Conservation (phyloP, 1,284 basidiomycete genomes). For the Puccinia triticina region DNA sequence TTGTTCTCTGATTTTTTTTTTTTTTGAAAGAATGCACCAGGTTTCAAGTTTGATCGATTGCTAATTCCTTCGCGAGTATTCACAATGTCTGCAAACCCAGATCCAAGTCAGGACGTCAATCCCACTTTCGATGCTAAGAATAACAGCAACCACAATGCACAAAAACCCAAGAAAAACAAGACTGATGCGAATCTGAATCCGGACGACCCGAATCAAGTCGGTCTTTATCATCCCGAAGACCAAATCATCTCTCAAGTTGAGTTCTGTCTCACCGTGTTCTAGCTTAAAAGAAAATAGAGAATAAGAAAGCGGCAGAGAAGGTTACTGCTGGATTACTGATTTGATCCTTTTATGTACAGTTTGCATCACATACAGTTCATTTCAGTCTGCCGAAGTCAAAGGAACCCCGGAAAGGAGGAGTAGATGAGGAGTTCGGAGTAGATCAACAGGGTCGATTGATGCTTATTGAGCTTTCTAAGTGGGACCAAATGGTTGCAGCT, state of each 20-base stretch:
- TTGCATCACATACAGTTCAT: slow-evolving; percentile 50
- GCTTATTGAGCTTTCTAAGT: slow-evolving; percentile 49
- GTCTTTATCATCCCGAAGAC: slow-evolving; percentile 50
- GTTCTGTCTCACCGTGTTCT: not conserved
- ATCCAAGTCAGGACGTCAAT: slow-evolving; percentile 33
- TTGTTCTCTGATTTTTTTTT: not conserved
- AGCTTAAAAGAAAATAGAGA: not conserved
- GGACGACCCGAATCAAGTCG: slow-evolving; percentile 17
- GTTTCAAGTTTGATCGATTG: slow-evolving; percentile 33
- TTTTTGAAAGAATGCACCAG: slow-evolving; percentile 37
- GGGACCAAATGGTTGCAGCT: slow-evolving; percentile 45
- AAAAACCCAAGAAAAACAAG: slow-evolving; percentile 33
- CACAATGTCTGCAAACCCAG: not conserved
- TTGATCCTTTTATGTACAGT: slow-evolving; percentile 5
- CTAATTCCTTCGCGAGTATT: slow-evolving; percentile 46
- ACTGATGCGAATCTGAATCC: not conserved
- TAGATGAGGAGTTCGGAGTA: slow-evolving; percentile 32
- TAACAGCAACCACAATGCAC: not conserved
- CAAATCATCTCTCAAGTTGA: slow-evolving; percentile 51
- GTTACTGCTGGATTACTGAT: not conserved
- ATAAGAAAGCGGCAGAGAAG: not conserved
- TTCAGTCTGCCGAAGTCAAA: slow-evolving; percentile 33
- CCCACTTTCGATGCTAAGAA: slow-evolving; percentile 10
- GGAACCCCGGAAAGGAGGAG: not conserved
- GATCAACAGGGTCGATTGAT: slow-evolving; percentile 47